These are phyloP conservation scores for Croton laevigatus DNA, from an alignment of 441 rosid species.

Conservation along the genomic window DNA sequence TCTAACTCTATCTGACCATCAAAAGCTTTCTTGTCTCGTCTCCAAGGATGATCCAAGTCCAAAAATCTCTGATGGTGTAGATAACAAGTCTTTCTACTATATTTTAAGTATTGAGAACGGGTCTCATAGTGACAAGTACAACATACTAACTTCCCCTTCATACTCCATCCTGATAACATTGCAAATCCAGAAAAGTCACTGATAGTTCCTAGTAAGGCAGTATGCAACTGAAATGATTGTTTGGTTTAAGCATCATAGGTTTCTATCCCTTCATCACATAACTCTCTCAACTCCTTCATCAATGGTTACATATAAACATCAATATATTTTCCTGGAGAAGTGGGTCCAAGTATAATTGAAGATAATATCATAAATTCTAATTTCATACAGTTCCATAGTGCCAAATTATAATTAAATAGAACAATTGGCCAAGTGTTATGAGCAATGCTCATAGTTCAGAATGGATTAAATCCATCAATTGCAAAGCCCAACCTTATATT, in stretches of 20 bases:
- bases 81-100: not conserved
- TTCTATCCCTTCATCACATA: not conserved
- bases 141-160: not conserved
- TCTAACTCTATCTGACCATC: not conserved
- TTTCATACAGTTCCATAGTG: not conserved
- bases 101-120: not conserved
- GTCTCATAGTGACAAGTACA: not conserved
- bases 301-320: not conserved
- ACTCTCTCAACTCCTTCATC: not conserved
- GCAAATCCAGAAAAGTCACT: not conserved
- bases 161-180: not conserved
- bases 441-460: not conserved
- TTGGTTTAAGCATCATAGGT: not conserved
- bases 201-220: not conserved
- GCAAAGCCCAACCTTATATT: not conserved
- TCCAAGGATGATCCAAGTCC: not conserved
- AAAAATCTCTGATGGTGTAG: not conserved
- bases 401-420: not conserved
- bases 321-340: not conserved
- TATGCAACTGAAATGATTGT: not conserved
- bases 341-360: not conserved
- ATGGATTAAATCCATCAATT: not conserved
- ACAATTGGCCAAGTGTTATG: not conserved
- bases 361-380: not conserved
- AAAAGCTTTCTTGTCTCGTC: not conserved